Conservation (phyloP, 1,139 yeast genomes). For the Zygosaccharomyces sapae region DNA sequence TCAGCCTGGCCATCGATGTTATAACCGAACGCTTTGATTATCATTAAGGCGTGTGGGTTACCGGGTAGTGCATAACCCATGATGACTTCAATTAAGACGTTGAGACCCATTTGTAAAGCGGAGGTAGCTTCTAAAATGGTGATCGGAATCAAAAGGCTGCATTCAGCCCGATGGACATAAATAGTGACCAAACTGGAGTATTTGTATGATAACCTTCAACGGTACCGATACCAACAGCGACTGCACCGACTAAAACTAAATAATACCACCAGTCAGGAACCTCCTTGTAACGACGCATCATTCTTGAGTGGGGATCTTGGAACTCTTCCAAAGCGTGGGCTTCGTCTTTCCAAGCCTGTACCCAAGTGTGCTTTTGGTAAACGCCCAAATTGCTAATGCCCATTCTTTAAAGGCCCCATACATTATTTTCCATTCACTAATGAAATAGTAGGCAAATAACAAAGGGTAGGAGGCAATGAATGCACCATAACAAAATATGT, state of each 20-base stretch:
- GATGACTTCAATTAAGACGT: slow-evolving; percentile 57
- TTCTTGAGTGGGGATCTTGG: slow-evolving; percentile 52
- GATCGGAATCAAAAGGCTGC: slow-evolving; percentile 52
- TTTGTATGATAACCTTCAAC: slow-evolving; percentile 43
- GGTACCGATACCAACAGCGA: slow-evolving; percentile 47
- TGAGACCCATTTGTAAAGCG: slow-evolving; percentile 51
- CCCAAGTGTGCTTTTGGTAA: slow-evolving; percentile 32
- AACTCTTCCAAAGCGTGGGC: slow-evolving; percentile 32
- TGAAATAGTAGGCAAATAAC: slow-evolving; percentile 45
- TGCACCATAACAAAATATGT: slow-evolving; percentile 51
- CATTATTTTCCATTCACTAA: slow-evolving; percentile 32
- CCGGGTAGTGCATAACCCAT: slow-evolving; percentile 64
- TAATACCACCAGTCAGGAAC: slow-evolving; percentile 63
- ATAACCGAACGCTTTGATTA: slow-evolving; percentile 55
- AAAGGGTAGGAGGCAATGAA: slow-evolving; percentile 58
- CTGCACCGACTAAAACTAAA: slow-evolving; percentile 44
- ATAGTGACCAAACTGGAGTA: slow-evolving; percentile 51
- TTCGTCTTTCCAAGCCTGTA: slow-evolving; percentile 15
- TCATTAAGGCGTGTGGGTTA: slow-evolving; percentile 56
- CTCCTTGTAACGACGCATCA: slow-evolving; percentile 54
- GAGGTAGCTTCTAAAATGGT: slow-evolving; percentile 49
- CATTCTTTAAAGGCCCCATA: slow-evolving; percentile 27
- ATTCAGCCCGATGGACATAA: slow-evolving; percentile 53
- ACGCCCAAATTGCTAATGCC: slow-evolving; percentile 33
- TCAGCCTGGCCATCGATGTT: slow-evolving; percentile 61